Percentiles rank a stretch among this genome's conserved stretches.
Conservation (phyloP, 805 yeast genomes). For the Starmerella scarabaei region DNA sequence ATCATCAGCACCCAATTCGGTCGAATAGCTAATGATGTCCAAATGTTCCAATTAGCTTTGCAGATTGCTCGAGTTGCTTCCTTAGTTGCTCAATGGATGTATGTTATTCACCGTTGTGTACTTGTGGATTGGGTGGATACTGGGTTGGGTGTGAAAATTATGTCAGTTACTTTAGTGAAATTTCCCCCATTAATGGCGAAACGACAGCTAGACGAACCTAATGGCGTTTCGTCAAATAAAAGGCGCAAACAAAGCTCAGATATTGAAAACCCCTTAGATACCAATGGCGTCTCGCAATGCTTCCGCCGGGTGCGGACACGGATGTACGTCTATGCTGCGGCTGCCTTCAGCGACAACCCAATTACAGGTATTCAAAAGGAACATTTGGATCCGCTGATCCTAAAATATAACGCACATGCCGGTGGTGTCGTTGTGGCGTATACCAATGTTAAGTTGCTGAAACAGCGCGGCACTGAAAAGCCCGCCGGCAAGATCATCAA, state of each 20-base stretch:
- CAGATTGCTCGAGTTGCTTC: too few species aligned
- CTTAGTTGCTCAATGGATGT: too few species aligned
- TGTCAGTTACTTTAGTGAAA: slow-evolving; percentile 8
- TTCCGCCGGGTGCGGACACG: slow-evolving; percentile 48
- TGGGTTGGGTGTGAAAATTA: too few species aligned
- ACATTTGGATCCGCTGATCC: slow-evolving; percentile 78
- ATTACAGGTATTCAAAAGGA: slow-evolving; percentile 69
- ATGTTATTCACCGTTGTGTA: too few species aligned
- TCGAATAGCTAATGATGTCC: too few species aligned
- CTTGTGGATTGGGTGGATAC: too few species aligned
- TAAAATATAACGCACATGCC: slow-evolving; percentile 62
- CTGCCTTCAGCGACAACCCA: slow-evolving; percentile 56
- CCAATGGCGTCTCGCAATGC: slow-evolving; percentile 40
- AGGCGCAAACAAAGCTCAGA: slow-evolving; percentile 17
- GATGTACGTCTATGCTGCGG: slow-evolving; percentile 79
- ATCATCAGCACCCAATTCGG: too few species aligned
- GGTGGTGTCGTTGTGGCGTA: slow-evolving; percentile 80
- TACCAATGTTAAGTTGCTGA: slow-evolving; percentile 44
- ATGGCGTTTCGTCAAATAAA: slow-evolving; percentile 6
- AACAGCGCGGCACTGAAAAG: slow-evolving; percentile 31
- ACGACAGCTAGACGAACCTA: slow-evolving; percentile 12
- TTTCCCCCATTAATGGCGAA: slow-evolving; percentile 11
- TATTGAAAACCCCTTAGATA: slow-evolving; percentile 20
- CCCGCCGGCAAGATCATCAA: slow-evolving; percentile 54
- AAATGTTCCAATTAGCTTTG: too few species aligned